phyloP scores from a whole-genome alignment of 192 early-diverging fungal genomes.

The Backusella tuberculispora region DNA sequence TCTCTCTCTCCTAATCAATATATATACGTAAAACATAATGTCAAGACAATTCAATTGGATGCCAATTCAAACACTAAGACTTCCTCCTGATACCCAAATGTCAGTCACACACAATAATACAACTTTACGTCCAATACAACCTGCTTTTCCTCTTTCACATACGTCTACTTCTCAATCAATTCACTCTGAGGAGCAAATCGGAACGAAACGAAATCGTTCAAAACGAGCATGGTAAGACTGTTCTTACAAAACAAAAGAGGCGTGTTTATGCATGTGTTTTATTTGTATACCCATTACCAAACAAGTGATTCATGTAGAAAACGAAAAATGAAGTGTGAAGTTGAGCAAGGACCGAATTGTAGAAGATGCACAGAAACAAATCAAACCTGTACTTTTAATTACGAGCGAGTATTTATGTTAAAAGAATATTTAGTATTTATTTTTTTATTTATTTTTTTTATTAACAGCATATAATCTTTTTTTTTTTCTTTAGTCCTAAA shows the following conservation, averaged over 20 bases:
- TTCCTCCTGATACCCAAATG: not conserved
- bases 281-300: not conserved
- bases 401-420: not conserved
- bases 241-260: no score
- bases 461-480: not conserved
- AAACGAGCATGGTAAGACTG: constrained; percentile 13
- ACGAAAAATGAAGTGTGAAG: constrained; percentile 5
- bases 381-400: not conserved
- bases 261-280: no score
- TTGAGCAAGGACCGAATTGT: not conserved
- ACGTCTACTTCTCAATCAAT: not conserved
- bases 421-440: not conserved
- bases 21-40: no score
- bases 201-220: not conserved
- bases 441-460: not conserved
- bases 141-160: not conserved
- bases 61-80: no score
- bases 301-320: constrained; percentile 2
- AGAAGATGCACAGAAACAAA: not conserved
- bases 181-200: not conserved
- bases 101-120: not conserved
- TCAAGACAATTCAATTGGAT: no score
- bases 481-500: constrained; percentile 26
- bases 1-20: no score
- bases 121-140: not conserved